These are phyloP conservation scores for Suhomyces panamericanus DNA, from an alignment of 1,139 yeast species.

Conservation along the genomic window DNA sequence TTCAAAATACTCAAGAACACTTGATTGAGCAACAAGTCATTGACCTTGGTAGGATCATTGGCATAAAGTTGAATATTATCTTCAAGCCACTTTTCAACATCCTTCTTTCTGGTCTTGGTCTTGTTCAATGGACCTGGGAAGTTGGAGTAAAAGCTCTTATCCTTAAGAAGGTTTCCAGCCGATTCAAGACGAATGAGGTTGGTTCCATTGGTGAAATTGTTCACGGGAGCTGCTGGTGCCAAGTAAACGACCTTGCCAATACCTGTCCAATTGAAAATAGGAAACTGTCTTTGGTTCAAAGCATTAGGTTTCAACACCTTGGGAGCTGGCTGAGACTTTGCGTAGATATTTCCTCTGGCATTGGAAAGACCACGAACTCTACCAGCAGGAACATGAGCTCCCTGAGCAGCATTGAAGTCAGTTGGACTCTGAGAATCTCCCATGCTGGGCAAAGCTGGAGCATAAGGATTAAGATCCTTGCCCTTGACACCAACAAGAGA, in stretches of 20 bases:
- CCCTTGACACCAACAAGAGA: conserved; percentile 42
- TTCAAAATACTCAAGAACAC: conserved; percentile 29
- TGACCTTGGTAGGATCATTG: conserved; percentile 12
- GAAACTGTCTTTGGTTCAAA: conserved; percentile 62
- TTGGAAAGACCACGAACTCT: conserved; percentile 34
- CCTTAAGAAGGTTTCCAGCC: conserved; percentile 21
- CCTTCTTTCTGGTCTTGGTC: conserved; percentile 58
- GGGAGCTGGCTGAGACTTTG: conserved; percentile 23
- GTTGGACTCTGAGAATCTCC: conserved; percentile 9
- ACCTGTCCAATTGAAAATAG: conserved; percentile 72
- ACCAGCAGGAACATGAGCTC: conserved; percentile 3
- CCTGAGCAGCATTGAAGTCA: background rate
- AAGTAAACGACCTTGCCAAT: conserved; percentile 32
- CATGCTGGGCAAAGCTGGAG: conserved; percentile 35
- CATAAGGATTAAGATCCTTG: conserved; percentile 47
- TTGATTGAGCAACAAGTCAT: conserved; percentile 34
- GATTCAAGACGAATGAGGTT: conserved; percentile 21
- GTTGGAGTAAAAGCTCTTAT: conserved; percentile 20
- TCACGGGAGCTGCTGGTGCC: conserved; percentile 26
- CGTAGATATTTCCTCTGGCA: conserved; percentile 25
- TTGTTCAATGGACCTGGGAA: conserved; percentile 70
- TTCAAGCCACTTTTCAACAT: conserved; percentile 61
- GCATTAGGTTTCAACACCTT: conserved; percentile 38
- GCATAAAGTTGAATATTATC: conserved; percentile 19
- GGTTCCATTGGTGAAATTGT: conserved; percentile 13